Evolutionary conservation across 2,329 filamentous ascomycete genomes (phyloP), one percentile per base, ranked within the genome.

Genomic region (Fusarium citri): DNA sequence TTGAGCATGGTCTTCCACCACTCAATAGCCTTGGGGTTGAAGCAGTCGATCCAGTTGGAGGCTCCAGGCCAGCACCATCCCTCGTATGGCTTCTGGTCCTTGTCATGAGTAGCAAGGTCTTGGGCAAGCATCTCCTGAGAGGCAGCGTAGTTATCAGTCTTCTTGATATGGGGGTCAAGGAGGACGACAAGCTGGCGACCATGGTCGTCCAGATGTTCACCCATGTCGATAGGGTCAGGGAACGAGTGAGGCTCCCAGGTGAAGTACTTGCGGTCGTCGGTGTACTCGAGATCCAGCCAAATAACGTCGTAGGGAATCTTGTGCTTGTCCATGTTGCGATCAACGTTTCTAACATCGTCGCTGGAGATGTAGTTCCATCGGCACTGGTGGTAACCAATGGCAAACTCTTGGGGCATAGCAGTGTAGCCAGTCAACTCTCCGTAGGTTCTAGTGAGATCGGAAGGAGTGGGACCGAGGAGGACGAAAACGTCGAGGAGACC

Each of bases 1-100:
- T 92, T 91, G 86, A 97, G 98, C 14, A 98, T 87, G 5, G 86
- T 83, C 72, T 89, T 92, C 95, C 96, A 99, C 96, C 96, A 99
- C 66, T 92, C 89, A 56, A 92, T 88, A 9, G 94, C 93, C 56
- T 91, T 91, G n/a, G 95, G 94, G 78, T 95, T 98, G 83, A 99
- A 98, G 77, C 91, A 92, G 77, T 99, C 96, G 62, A 99, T 84
- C 96, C 96, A 99, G 84, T 97, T 89, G 25, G 96, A 98, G 9
- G 94, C 95, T 9, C 96, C 96, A 8, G 96, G 96, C 96, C 96
- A 99, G 84, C 96, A 99, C 94, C 94, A 98, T 55, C 96, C 96
- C 76, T 99, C 96, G 75, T 94, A 99, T 64, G 93, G 87, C 56
- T 92, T 91, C 66, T 90, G 90, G 25, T 97, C 92, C 82, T 98